Evolutionary conservation across 2,329 filamentous ascomycete genomes (phyloP).

Genomic region (Trichoderma cornu-damae): DNA sequence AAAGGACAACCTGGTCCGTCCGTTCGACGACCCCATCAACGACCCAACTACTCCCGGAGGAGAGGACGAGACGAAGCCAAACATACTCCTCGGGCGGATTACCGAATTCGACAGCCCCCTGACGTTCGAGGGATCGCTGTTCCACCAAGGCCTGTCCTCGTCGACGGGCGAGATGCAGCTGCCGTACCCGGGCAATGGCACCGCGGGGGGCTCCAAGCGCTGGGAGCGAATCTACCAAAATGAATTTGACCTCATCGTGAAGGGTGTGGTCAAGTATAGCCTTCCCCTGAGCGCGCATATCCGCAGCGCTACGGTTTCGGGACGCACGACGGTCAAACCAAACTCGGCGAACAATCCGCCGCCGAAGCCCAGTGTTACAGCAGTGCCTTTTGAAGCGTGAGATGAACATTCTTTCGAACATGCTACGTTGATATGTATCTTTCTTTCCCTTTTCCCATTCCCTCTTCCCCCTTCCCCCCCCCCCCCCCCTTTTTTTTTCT

Average conservation of each 20-base stretch:
- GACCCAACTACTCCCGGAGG: conserved; percentile 36
- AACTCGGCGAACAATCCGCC: conserved; percentile 58
- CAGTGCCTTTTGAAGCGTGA: conserved; percentile 40
- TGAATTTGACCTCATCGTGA: conserved; percentile 87
- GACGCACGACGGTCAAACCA: conserved; percentile 55
- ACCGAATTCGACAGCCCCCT: conserved; percentile 81
- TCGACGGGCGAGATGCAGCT: conserved; percentile 83
- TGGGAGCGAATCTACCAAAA: conserved; percentile 91
- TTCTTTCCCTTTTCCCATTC: conserved; percentile 11
- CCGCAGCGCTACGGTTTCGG: conserved; percentile 56
- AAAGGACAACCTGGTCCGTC: conserved; percentile 24
- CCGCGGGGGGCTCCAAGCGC: conserved; percentile 74
- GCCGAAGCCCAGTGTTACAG: conserved; percentile 63
- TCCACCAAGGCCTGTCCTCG: conserved; percentile 64
- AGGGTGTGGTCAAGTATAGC: conserved; percentile 82
- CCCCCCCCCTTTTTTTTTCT: conserved; percentile 20
- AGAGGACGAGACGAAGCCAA: conserved; percentile 59
- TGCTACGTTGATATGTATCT: neutral
- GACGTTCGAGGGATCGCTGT: conserved; percentile 83
- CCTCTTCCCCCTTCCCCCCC: conserved; percentile 25
- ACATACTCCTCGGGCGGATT: conserved; percentile 88
- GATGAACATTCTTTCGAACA: neutral
- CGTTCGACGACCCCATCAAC: conserved; percentile 32
- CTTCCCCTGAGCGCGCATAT: conserved; percentile 57
- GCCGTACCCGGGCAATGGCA: conserved; percentile 78